Evolutionary conservation across 345 rosid genomes (phyloP), one percentile per base, ranked within the genome.

Genomic region (Anacardium occidentale): DNA sequence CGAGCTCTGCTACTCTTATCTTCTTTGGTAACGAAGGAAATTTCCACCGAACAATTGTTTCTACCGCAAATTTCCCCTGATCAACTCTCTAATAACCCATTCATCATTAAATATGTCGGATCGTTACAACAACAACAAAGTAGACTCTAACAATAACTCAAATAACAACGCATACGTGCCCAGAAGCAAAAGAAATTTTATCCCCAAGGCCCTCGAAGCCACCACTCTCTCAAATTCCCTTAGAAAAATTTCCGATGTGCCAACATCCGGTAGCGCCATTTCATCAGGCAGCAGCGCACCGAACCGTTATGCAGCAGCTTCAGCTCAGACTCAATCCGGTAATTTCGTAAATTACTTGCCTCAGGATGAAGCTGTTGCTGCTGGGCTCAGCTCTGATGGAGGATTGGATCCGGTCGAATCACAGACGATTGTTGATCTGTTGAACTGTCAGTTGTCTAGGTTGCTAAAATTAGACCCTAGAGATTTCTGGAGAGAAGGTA

Each of bases 391-490:
- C 18, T 80, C 96, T 13, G 90, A 87, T 7, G 88, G 87, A 56
- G 99, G 99, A 44, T 70, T 88, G 78, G 99, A 95, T 85, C 87
- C 98, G 0, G 81, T 89, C 61, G 99, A 92, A 83, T 95, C 99
- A 26, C 98, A 95, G 85, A 77, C 93, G 66, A 98, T 92, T 20
- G 98, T 92, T 70, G 98, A 95, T 89, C 90, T 95, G 29, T 82
- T 92, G 72, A 95, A 89, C 71, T 84, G 90, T 77, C 97, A 92
- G 81, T 82, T 95, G 58, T 79, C 94, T 25, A 85, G 91, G 77
- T 72, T 92, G 77, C 98, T 95, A 59, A 95, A 89, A 85, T 76
- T 88, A 25, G 85, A 71, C 75, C 89, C 99, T 70, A 86, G 89
- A 78, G 88, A 84, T 21, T 95, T 95, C 76, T 95, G 99, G 99